phyloP scores from a whole-genome alignment of 306 rosid genomes.

The Cicer yamashitae region DNA sequence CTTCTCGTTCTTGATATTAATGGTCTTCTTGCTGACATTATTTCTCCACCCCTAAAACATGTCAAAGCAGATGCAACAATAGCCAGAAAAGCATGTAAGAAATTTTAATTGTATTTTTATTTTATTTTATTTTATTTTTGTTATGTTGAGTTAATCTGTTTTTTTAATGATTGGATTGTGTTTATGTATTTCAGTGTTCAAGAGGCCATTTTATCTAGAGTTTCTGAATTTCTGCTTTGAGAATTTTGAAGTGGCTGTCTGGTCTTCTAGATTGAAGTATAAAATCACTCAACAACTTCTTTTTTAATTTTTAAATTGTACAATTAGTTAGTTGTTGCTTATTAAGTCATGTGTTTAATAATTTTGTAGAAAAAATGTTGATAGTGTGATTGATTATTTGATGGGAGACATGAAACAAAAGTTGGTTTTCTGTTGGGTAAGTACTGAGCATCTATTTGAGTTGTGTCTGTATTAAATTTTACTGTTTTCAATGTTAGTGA shows the following conservation, averaged over 20 bases:
- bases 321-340: background rate
- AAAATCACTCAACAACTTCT: constrained; percentile 35
- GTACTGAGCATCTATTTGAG: constrained; percentile 36
- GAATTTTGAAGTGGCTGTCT: constrained; percentile 86
- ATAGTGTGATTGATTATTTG: constrained; percentile 56
- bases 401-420: constrained; percentile 70
- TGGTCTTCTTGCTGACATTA: constrained; percentile 80
- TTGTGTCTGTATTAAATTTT: background rate
- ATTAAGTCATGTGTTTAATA: background rate
- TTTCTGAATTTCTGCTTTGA: constrained; percentile 88
- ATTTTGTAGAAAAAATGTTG: constrained; percentile 63
- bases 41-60: constrained; percentile 66
- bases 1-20: constrained; percentile 87
- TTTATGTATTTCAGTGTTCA: constrained; percentile 67
- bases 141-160: background rate
- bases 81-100: constrained; percentile 61
- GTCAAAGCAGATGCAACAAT: constrained; percentile 58
- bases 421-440: constrained; percentile 85
- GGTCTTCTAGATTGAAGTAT: constrained; percentile 90
- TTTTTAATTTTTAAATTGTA: constrained; percentile 5
- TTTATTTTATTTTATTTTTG: constrained; percentile 6
- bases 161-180: constrained; percentile 36
- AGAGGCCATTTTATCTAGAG: constrained; percentile 76
- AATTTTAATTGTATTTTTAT: constrained; percentile 8
- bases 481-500: background rate